Conservation (phyloP, 306 rosid genomes). For the Cercis canadensis region DNA sequence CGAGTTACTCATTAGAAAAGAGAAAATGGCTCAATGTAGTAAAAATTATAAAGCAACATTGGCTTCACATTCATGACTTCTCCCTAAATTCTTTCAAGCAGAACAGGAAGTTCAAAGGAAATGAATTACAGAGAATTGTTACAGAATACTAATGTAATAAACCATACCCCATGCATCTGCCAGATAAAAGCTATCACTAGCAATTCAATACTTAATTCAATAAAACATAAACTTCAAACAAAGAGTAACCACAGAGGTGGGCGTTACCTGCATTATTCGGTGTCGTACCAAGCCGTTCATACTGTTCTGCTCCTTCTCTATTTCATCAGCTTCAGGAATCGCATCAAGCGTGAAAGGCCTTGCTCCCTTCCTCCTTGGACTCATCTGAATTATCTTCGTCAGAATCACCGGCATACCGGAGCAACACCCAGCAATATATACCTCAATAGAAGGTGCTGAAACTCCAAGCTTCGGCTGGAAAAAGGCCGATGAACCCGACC, state of each 20-base stretch:
- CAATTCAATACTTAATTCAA: background rate
- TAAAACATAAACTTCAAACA: background rate
- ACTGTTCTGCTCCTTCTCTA: slow-evolving; percentile 55
- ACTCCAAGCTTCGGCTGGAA: slow-evolving; percentile 76
- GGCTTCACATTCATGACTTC: too few relatives aligned
- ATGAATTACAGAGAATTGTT: background rate
- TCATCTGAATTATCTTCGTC: slow-evolving; percentile 71
- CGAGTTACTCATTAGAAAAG: background rate
- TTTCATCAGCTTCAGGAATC: slow-evolving; percentile 88
- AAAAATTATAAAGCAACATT: background rate
- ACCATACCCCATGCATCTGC: background rate
- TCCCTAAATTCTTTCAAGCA: too few relatives aligned
- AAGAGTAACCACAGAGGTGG: background rate
- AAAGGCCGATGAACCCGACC: slow-evolving; percentile 70
- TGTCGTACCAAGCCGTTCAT: slow-evolving; percentile 47
- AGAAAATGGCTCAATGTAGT: slow-evolving; percentile 1
- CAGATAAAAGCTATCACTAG: background rate
- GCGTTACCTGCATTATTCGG: slow-evolving; percentile 61
- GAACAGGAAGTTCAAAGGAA: background rate
- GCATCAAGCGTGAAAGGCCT: slow-evolving; percentile 70
- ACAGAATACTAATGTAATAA: background rate
- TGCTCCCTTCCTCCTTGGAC: slow-evolving; percentile 66
- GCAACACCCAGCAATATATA: slow-evolving; percentile 86
- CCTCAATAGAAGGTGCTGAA: slow-evolving; percentile 76
- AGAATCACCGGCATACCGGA: slow-evolving; percentile 81